A percentile compares a stretch with the other conserved stretches of the same genome.
phyloP scores from a whole-genome alignment of 176 grass and related monocot genomes.

The Musa beccarii region DNA sequence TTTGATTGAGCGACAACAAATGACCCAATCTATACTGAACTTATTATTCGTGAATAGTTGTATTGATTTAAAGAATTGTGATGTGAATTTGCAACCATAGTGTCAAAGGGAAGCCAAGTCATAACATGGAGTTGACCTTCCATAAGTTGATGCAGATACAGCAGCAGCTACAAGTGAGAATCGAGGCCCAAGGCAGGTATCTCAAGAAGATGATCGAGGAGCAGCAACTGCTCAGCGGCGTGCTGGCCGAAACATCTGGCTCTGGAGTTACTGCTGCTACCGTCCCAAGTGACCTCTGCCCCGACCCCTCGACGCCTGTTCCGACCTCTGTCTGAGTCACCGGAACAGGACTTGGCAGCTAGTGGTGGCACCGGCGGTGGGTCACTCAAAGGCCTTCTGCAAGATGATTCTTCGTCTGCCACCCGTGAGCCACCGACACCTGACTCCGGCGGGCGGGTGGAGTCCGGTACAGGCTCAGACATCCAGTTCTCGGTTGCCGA shows the following conservation, averaged over 20 bases:
- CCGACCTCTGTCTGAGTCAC: conserved; percentile 32
- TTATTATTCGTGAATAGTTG: too few species aligned
- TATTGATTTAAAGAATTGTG: too few species aligned
- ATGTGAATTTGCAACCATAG: too few species aligned
- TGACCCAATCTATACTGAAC: too few species aligned
- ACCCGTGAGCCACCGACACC: conserved; percentile 21
- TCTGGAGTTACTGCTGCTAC: neutral
- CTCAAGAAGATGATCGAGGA: conserved; percentile 36
- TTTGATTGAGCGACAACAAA: too few species aligned
- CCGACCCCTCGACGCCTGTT: conserved; percentile 23
- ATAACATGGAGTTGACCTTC: neutral
- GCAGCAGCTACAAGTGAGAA: conserved; percentile 37
- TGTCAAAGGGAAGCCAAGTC: neutral
- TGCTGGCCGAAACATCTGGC: conserved; percentile 21
- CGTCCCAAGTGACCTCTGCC: conserved; percentile 1
- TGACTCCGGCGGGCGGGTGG: conserved; percentile 13
- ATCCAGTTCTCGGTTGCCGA: neutral
- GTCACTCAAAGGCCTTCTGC: conserved; percentile 16
- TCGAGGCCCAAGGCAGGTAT: conserved; percentile 41
- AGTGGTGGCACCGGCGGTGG: neutral
- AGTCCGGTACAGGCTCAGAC: conserved; percentile 8
- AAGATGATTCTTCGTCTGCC: conserved; percentile 19
- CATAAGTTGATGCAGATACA: conserved; percentile 21
- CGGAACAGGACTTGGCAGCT: conserved; percentile 2
- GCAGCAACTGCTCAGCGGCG: conserved; percentile 21